phyloP scores from a whole-genome alignment of 2,329 filamentous ascomycete genomes.

The Sporothrix globosa region DNA sequence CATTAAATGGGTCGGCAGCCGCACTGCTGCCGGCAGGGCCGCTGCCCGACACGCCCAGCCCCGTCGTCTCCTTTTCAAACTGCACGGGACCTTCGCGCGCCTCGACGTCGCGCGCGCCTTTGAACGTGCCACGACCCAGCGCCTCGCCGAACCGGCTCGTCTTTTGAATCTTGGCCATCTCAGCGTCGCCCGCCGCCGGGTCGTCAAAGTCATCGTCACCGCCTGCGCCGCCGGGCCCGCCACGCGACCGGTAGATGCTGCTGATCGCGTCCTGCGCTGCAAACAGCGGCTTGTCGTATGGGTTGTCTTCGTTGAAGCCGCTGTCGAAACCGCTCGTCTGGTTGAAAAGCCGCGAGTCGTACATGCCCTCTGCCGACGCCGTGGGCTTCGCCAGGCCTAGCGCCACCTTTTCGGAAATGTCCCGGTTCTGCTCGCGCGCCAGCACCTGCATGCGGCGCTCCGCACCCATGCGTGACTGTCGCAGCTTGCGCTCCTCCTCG shows the following conservation, averaged over 20 bases:
- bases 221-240: constrained; percentile 74
- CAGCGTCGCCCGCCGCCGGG: constrained; percentile 74
- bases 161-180: constrained; percentile 88
- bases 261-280: constrained; percentile 93
- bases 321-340: constrained; percentile 87
- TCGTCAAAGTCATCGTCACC: constrained; percentile 78
- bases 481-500: constrained; percentile 85
- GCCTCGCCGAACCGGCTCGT: constrained; percentile 81
- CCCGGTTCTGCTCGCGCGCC: constrained; percentile 91
- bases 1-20: constrained; percentile 78
- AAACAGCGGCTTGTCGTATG: constrained; percentile 96
- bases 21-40: constrained; percentile 7
- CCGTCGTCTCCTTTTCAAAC: constrained; percentile 77
- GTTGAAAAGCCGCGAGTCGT: constrained; percentile 94
- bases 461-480: constrained; percentile 93
- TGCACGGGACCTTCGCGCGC: constrained; percentile 88
- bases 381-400: constrained; percentile 94
- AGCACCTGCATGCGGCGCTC: constrained; percentile 90
- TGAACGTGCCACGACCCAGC: constrained; percentile 87
- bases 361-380: constrained; percentile 90
- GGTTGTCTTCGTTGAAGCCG: constrained; percentile 96
- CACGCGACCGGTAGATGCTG: constrained; percentile 85
- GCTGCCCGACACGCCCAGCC: constrained; percentile 15
- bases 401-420: constrained; percentile 96
- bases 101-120: constrained; percentile 82